A percentile compares a stretch with the other conserved stretches of the same genome.
Conservation (phyloP, 2,329 filamentous ascomycete genomes). For the Apiospora rasikravindrae region DNA sequence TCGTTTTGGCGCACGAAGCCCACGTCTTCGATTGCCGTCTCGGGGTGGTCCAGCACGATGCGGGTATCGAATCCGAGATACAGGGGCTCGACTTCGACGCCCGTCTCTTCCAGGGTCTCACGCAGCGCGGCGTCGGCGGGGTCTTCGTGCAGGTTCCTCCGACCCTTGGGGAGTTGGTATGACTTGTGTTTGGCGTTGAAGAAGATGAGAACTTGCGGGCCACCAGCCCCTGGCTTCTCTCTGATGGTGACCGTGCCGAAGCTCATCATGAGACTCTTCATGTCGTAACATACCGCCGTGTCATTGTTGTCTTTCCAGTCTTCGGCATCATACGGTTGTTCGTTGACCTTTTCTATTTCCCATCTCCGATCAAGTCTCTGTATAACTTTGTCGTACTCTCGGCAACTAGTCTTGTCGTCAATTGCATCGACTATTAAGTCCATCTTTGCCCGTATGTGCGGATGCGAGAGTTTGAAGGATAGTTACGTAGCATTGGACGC, state of each 20-base stretch:
- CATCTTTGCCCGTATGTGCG: neutral
- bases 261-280: conserved; percentile 23
- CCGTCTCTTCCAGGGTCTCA: conserved; percentile 12
- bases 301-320: neutral
- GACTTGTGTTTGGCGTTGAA: conserved; percentile 13
- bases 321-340: neutral
- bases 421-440: neutral
- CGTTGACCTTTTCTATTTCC: neutral
- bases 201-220: conserved; percentile 18
- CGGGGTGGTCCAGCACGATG: neutral
- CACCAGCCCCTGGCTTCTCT: neutral
- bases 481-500: neutral
- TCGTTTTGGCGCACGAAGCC: neutral
- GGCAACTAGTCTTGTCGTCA: neutral
- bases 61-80: neutral
- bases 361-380: neutral
- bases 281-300: neutral
- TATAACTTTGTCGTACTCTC: neutral
- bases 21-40: neutral
- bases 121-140: conserved; percentile 1
- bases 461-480: neutral
- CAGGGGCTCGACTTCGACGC: neutral
- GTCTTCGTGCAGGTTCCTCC: conserved; percentile 1
- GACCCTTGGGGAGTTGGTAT: conserved; percentile 23
- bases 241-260: conserved; percentile 24